These are phyloP conservation scores for Spizellomyces punctatus DNA, from an alignment of 192 early-diverging fungal species.

Conservation along the genomic window DNA sequence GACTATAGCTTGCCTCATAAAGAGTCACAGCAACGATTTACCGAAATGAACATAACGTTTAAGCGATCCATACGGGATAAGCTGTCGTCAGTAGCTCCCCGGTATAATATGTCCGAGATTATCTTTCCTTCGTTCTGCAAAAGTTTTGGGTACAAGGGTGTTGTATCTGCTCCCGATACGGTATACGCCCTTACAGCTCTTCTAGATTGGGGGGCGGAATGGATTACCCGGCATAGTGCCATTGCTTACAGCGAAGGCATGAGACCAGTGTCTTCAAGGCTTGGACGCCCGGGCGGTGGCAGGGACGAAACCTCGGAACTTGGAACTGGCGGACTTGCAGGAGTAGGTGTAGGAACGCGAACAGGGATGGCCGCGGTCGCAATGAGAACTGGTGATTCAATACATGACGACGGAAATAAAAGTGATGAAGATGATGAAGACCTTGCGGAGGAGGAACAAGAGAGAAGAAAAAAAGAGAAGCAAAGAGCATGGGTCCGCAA, in stretches of 20 bases:
- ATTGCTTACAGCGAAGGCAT: not conserved
- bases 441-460: constrained; percentile 24
- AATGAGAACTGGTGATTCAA: constrained; percentile 31
- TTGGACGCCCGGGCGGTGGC: constrained; percentile 9
- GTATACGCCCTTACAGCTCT: constrained; percentile 81
- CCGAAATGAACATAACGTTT: constrained; percentile 61
- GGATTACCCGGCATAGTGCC: constrained; percentile 39
- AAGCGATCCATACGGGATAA: constrained; percentile 65
- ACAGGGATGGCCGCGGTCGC: constrained; percentile 45
- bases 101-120: constrained; percentile 78
- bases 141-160: constrained; percentile 65
- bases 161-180: constrained; percentile 76
- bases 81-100: constrained; percentile 66
- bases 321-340: constrained; percentile 27
- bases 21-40: constrained; percentile 75
- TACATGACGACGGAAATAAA: constrained; percentile 24
- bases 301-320: constrained; percentile 5
- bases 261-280: not conserved
- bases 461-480: constrained; percentile 20
- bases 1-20: constrained; percentile 70
- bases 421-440: constrained; percentile 18
- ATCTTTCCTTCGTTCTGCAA: constrained; percentile 78
- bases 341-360: constrained; percentile 48
- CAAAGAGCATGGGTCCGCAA: constrained; percentile 66
- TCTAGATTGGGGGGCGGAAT: constrained; percentile 58